A percentile compares a stretch with the other conserved stretches of the same genome.
These are phyloP conservation scores for Sordariomycetes sp. DNA, from an alignment of 2,329 filamentous ascomycete species.

Conservation along the genomic window DNA sequence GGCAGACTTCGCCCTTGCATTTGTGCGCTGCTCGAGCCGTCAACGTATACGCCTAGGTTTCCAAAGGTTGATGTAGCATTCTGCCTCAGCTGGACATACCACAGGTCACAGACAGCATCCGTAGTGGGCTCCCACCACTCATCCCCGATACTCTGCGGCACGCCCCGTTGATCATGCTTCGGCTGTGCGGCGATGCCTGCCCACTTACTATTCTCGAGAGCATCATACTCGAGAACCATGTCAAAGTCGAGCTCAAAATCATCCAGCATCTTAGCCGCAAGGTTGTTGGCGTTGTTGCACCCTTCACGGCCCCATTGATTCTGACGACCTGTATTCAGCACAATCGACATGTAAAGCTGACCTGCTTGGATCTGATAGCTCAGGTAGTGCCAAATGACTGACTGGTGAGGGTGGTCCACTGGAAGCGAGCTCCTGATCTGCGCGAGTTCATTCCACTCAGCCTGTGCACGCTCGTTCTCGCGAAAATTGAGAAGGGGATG, in stretches of 20 bases:
- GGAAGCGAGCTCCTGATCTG: conserved; percentile 23
- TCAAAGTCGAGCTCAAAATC: conserved; percentile 32
- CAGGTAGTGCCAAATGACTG: conserved; percentile 41
- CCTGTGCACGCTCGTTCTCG: conserved; percentile 35
- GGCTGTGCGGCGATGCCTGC: conserved; percentile 19
- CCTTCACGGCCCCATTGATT: conserved; percentile 35
- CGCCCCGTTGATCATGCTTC: conserved; percentile 10
- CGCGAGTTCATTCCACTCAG: conserved; percentile 32
- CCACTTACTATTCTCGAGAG: conserved; percentile 25
- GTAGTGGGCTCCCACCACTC: neutral
- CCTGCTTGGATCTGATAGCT: neutral
- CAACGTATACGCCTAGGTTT: neutral
- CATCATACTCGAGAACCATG: conserved; percentile 32
- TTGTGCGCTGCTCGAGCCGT: neutral
- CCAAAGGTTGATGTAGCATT: conserved; percentile 5
- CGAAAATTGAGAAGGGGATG: conserved; percentile 45
- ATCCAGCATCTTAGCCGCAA: conserved; percentile 15
- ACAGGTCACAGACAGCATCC: neutral
- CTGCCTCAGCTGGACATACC: neutral
- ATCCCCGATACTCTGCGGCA: neutral
- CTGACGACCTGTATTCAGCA: conserved; percentile 38
- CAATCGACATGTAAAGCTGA: conserved; percentile 42
- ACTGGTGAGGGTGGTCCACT: conserved; percentile 24
- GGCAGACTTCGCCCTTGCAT: conserved; percentile 1
- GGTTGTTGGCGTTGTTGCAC: conserved; percentile 32